Conservation (phyloP, 192 early-diverging fungal genomes). For the Backusella mclennaniae region DNA sequence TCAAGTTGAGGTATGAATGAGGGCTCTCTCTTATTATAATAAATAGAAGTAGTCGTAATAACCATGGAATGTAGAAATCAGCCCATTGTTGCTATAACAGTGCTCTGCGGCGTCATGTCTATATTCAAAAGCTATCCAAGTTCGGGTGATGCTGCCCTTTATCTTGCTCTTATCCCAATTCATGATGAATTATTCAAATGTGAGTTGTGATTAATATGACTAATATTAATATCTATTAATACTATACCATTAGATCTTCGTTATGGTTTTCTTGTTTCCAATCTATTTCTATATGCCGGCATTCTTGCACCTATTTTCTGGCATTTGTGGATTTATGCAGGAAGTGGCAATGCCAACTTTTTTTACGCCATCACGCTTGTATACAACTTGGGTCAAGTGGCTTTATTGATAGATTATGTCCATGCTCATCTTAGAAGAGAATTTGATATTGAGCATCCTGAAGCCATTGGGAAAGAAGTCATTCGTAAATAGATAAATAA, state of each 20-base stretch:
- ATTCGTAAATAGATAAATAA: conserved; percentile 33
- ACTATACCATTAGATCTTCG: conserved; percentile 63
- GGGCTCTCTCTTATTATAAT: background rate
- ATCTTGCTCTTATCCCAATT: conserved; percentile 76
- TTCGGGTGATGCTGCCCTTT: conserved; percentile 82
- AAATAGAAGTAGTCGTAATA: background rate
- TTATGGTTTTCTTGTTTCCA: conserved; percentile 71
- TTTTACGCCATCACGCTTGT: conserved; percentile 97
- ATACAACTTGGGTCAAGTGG: conserved; percentile 82
- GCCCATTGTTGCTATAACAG: conserved; percentile 73
- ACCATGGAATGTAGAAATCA: conserved; percentile 48
- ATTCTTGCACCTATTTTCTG: conserved; percentile 88
- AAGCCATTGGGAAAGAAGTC: conserved; percentile 48
- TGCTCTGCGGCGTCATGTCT: conserved; percentile 75
- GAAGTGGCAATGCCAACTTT: conserved; percentile 97
- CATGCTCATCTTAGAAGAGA: conserved; percentile 73
- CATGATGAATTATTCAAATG: conserved; percentile 88
- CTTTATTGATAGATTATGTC: conserved; percentile 84
- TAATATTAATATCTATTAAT: no score
- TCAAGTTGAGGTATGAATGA: conserved; percentile 66
- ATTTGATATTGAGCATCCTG: conserved; percentile 70
- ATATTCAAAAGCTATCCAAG: conserved; percentile 95
- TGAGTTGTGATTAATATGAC: conserved; percentile 34
- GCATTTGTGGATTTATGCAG: conserved; percentile 94
- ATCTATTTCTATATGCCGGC: conserved; percentile 70